phyloP scores from a whole-genome alignment of 306 rosid species.

The Cucurbita ficifolia region DNA sequence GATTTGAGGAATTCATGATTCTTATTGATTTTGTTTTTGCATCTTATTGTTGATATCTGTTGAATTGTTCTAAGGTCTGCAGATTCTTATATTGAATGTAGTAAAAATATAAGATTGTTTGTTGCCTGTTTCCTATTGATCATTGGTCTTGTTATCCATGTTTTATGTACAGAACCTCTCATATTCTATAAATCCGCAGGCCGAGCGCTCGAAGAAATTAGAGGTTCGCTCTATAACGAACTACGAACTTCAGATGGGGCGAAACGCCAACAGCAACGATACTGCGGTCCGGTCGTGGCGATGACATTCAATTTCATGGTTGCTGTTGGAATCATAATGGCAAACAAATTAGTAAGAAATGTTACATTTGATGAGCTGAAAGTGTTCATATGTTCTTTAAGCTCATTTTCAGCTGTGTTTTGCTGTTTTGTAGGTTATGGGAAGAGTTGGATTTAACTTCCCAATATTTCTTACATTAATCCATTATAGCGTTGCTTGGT shows the following conservation, averaged over 20 bases:
- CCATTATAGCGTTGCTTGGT: constrained; percentile 68
- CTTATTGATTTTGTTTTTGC: too few species aligned
- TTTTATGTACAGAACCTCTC: constrained; percentile 4
- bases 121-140: background rate
- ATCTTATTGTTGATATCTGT: too few species aligned
- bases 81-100: background rate
- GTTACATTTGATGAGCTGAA: background rate
- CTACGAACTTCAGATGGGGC: constrained; percentile 85
- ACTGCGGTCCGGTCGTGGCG: constrained; percentile 68
- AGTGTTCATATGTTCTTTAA: background rate
- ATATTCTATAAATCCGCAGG: constrained; percentile 27
- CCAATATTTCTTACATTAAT: constrained; percentile 82
- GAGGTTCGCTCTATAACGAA: constrained; percentile 71
- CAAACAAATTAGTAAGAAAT: constrained; percentile 51
- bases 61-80: too few species aligned
- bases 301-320: constrained; percentile 69
- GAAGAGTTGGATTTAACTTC: constrained; percentile 74
- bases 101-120: background rate
- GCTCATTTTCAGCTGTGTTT: background rate
- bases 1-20: too few species aligned
- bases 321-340: constrained; percentile 61
- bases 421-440: constrained; percentile 58
- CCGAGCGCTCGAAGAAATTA: constrained; percentile 68
- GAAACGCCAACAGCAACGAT: constrained; percentile 78
- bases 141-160: constrained; percentile 1